A percentile compares a stretch with the other conserved stretches of the same genome.
phyloP scores from a whole-genome alignment of 768 basidiomycete genomes.

The Strobilomyces confusus region DNA sequence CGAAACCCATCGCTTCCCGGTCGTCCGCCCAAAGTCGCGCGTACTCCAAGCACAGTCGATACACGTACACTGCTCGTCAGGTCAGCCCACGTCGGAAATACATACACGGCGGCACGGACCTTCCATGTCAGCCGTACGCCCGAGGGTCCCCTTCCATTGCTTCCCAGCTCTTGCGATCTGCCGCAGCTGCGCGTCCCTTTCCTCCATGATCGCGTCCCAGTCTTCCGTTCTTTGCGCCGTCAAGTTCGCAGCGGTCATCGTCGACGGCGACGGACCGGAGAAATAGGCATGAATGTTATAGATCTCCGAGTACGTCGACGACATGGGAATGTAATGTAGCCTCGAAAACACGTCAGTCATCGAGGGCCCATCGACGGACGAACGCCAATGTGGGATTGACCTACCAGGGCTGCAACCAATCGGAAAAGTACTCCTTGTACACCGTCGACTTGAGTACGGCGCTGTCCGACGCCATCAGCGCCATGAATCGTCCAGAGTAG shows the following conservation, averaged over 20 bases:
- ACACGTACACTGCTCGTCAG: constrained; percentile 67
- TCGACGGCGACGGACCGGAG: constrained; percentile 70
- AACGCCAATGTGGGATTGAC: no score
- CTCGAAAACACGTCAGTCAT: constrained; percentile 35
- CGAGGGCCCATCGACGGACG: neutral
- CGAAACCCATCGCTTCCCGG: constrained; percentile 61
- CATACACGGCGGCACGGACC: constrained; percentile 40
- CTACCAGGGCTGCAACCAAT: constrained; percentile 90
- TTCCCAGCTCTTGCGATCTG: constrained; percentile 91
- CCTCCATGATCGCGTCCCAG: constrained; percentile 34
- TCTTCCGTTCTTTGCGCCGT: constrained; percentile 34
- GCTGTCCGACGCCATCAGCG: constrained; percentile 81
- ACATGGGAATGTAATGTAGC: constrained; percentile 94
- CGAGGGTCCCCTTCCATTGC: constrained; percentile 84
- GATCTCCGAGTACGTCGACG: constrained; percentile 81
- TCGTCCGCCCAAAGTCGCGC: constrained; percentile 83
- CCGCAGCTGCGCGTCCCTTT: constrained; percentile 69
- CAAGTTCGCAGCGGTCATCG: constrained; percentile 50
- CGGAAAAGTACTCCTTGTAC: constrained; percentile 86
- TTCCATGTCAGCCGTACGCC: constrained; percentile 88
- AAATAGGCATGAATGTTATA: constrained; percentile 95
- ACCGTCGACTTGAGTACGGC: constrained; percentile 88
- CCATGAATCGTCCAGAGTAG: constrained; percentile 87
- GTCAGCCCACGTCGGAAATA: neutral
- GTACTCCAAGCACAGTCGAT: constrained; percentile 85